These are phyloP conservation scores for Biscogniauxia sp. DNA, from an alignment of 2,329 filamentous ascomycete genomes.

Conservation along the genomic window DNA sequence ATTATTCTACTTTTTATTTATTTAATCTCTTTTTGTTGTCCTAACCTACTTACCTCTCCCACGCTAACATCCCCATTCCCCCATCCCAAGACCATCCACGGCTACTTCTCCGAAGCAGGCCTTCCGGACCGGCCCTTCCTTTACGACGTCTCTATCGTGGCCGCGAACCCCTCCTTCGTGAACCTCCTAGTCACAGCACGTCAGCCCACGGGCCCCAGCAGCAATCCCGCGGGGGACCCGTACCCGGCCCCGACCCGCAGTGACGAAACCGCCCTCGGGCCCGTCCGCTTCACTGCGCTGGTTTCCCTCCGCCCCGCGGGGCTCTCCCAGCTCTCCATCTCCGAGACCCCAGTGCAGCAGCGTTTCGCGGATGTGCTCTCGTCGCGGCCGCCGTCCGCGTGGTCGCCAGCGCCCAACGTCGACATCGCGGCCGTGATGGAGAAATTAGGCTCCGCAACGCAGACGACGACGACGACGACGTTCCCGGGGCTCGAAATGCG, in stretches of 20 bases:
- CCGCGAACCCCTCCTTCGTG: slow-evolving; percentile 46
- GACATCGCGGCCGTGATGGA: slow-evolving; percentile 40
- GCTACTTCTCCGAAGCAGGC: slow-evolving; percentile 51
- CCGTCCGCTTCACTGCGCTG: slow-evolving; percentile 49
- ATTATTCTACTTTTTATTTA: too few species aligned
- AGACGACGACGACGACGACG: slow-evolving; percentile 38
- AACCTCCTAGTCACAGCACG: slow-evolving; percentile 49
- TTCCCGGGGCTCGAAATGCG: slow-evolving; percentile 54
- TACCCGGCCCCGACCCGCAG: slow-evolving; percentile 32
- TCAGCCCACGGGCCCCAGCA: slow-evolving; percentile 44
- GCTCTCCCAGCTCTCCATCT: slow-evolving; percentile 35
- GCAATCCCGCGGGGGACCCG: slow-evolving; percentile 30
- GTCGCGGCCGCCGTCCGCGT: slow-evolving; percentile 36
- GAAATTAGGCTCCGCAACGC: slow-evolving; percentile 34
- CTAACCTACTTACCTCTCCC: too few species aligned
- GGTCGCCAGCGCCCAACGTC: slow-evolving; percentile 44
- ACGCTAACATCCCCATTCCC: too few species aligned
- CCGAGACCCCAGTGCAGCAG: slow-evolving; percentile 41
- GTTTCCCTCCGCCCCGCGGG: slow-evolving; percentile 50
- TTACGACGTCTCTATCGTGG: slow-evolving; percentile 46
- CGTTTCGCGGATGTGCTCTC: slow-evolving; percentile 43
- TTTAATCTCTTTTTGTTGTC: background rate
- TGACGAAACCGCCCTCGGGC: slow-evolving; percentile 39
- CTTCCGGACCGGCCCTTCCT: slow-evolving; percentile 50
- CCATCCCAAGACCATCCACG: slow-evolving; percentile 49